These are phyloP conservation scores for Pholiota conissans DNA, from an alignment of 768 basidiomycete species.

Conservation along the genomic window DNA sequence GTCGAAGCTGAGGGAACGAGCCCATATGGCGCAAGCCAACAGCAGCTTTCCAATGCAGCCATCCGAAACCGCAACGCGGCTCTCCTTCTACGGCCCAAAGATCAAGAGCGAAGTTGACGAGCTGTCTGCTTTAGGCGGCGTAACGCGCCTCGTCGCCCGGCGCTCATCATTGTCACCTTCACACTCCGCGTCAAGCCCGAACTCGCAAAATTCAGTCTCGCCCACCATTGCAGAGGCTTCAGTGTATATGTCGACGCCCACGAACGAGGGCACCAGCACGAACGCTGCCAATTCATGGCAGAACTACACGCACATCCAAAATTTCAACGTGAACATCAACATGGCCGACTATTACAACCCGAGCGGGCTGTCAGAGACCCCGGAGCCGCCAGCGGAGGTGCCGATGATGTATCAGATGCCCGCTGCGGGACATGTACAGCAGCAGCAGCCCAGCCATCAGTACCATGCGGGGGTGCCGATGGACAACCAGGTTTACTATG, in stretches of 20 bases:
- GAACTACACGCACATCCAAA: conserved; percentile 33
- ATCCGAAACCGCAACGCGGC: conserved; percentile 24
- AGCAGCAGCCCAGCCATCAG: conserved; percentile 15
- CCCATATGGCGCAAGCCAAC: conserved; percentile 40
- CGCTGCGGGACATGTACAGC: conserved; percentile 3
- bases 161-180: conserved; percentile 49
- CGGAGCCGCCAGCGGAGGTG: conserved; percentile 19
- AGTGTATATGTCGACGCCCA: conserved; percentile 1
- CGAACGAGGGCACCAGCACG: conserved; percentile 2
- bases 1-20: conserved; percentile 54
- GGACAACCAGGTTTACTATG: conserved; percentile 18
- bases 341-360: conserved; percentile 17
- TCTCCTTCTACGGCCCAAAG: conserved; percentile 36
- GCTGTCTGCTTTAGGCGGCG: conserved; percentile 59
- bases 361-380: conserved; percentile 11
- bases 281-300: conserved; percentile 25
- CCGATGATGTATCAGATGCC: conserved; percentile 20
- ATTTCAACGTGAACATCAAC: conserved; percentile 34
- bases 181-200: conserved; percentile 41
- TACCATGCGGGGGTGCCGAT: conserved; percentile 24
- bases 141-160: conserved; percentile 60
- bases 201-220: conserved; percentile 48
- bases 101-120: conserved; percentile 65
- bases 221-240: conserved; percentile 24
- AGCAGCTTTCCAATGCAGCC: conserved; percentile 19